Evolutionary conservation across 768 basidiomycete species (phyloP).

Genomic region (Hericium rajendrae): DNA sequence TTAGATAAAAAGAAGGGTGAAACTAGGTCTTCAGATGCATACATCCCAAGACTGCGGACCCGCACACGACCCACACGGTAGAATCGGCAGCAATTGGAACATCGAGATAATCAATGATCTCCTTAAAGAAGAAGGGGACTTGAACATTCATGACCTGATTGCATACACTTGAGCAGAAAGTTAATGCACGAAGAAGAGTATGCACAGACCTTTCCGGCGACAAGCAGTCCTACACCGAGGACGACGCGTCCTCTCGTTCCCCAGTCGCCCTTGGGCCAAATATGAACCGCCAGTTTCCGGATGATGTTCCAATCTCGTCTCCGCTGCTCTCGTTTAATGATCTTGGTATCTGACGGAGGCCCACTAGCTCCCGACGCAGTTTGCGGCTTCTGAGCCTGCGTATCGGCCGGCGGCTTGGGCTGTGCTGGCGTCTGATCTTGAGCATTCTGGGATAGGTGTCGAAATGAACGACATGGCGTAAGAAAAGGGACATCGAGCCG

Average conservation of each 20-base stretch:
- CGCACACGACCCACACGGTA: conserved; percentile 87
- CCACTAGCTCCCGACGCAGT: not conserved
- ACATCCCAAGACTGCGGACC: conserved; percentile 90
- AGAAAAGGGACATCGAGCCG: not conserved
- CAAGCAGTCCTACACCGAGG: conserved; percentile 68
- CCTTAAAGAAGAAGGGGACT: conserved; percentile 95
- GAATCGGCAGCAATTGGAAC: conserved; percentile 62
- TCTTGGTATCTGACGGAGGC: not conserved
- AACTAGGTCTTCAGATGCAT: conserved; percentile 23
- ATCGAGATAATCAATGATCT: conserved; percentile 83
- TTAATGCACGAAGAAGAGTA: not conserved
- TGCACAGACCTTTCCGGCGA: conserved; percentile 73
- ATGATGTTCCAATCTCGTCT: conserved; percentile 82
- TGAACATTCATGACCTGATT: conserved; percentile 86
- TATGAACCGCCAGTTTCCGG: conserved; percentile 70
- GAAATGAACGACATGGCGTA: not conserved
- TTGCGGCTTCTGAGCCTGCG: not conserved
- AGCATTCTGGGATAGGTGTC: conserved; percentile 1
- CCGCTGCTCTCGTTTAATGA: conserved; percentile 38
- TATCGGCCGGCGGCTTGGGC: not conserved
- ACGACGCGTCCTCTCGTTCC: conserved; percentile 74
- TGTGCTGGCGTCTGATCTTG: not conserved
- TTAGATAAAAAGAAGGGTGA: too few relatives aligned
- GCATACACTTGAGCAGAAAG: not conserved
- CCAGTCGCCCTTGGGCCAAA: conserved; percentile 89